Base-by-base conservation (phyloP, 345 rosid genomes). In the Brassica carinata region DNA sequence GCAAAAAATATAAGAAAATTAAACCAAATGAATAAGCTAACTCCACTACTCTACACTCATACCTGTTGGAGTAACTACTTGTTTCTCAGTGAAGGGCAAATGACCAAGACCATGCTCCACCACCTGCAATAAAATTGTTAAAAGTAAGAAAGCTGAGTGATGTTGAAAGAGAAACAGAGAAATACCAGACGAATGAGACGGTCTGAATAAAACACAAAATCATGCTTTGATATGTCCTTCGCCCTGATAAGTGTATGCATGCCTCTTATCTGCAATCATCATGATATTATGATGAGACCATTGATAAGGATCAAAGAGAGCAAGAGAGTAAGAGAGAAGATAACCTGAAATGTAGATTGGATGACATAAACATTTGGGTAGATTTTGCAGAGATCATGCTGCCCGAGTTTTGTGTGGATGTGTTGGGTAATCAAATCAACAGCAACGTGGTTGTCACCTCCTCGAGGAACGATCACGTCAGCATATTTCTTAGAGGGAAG, bases 181-280 rank as follows among this genome's bases (percentile, higher is more conserved):
- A 17, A 14, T 93, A 96, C 98, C 94, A 93, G 87, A 55, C 98
- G 94, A 82, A 93, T 93, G 70, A 96, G 96, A 43, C 99, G 87
- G 78, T 96, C 99, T 31, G 99, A 96, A 75, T 96, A 96, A 83
- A 96, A 96, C 64, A 93, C 94, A 78, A 96, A 96, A 79, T 93
- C 99, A 81, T 93, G 99, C 90, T 93, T 96, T 59, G 99, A 92
- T 85, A 96, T 93, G 43, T 89, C 97, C 72, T 80, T 85, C 82
- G 93, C 98, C 74, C 99, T 92, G 75, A 96, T 96, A 86, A 96
- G 87, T 79, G 99, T 96, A 85, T 96, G 99, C 99, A 96, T 93
- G 68, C 98, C 99, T 88, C 98, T 85, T 81, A 96, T 96, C 98
- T 96, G 90, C 77, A 75, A 80, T 79, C 69, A 83, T 13, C 29